A percentile compares a stretch with the other conserved stretches of the same genome.
Evolutionary conservation across 345 rosid species (phyloP).

Genomic region (Aethionema arabicum): DNA sequence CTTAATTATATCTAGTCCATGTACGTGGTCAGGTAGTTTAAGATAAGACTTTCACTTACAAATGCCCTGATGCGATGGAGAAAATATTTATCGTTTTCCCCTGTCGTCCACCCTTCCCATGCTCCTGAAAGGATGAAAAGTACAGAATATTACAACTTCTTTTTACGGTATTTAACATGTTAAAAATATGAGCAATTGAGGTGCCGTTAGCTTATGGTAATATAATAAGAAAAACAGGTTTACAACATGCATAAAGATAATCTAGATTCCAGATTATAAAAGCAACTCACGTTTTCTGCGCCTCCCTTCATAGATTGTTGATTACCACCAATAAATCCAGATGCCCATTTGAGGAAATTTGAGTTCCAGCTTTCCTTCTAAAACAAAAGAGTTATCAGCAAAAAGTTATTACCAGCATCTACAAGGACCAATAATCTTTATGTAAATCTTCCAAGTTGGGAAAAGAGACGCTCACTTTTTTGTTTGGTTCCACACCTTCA

Average conservation of each 20-base stretch:
- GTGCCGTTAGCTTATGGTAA: neutral
- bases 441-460: constrained; percentile 17
- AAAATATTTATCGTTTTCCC: constrained; percentile 88
- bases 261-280: constrained; percentile 19
- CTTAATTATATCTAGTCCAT: constrained; percentile 21
- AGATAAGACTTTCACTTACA: constrained; percentile 56
- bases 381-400: constrained; percentile 11
- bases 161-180: constrained; percentile 18
- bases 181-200: constrained; percentile 11
- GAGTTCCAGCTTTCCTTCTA: constrained; percentile 85
- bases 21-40: constrained; percentile 15
- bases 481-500: constrained; percentile 43
- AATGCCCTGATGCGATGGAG: constrained; percentile 97
- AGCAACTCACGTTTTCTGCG: constrained; percentile 45
- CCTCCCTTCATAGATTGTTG: constrained; percentile 51
- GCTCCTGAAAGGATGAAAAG: constrained; percentile 47
- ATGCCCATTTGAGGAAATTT: constrained; percentile 90
- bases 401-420: constrained; percentile 16
- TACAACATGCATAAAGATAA: constrained; percentile 1
- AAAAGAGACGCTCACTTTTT: constrained; percentile 45
- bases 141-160: constrained; percentile 16
- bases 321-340: constrained; percentile 73
- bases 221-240: neutral
- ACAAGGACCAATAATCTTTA: constrained; percentile 8
- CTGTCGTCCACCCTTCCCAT: constrained; percentile 62